A percentile compares a stretch with the other conserved stretches of the same genome.
phyloP scores from a whole-genome alignment of 768 basidiomycete species.

The Kwoniella europaea region DNA sequence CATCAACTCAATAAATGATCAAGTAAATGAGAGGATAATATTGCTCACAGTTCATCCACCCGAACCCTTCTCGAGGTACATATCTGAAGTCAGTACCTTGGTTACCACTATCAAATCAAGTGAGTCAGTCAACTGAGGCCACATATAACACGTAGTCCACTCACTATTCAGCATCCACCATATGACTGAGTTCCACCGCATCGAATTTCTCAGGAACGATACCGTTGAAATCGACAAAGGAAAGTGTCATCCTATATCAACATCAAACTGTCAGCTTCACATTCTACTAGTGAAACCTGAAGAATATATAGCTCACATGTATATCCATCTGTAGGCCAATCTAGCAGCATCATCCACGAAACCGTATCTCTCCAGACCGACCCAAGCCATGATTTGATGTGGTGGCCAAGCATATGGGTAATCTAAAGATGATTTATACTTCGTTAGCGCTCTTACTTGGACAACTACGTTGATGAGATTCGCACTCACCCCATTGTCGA shows the following conservation, averaged over 20 bases:
- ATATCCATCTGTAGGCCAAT: conserved; percentile 93
- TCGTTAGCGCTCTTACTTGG: too few relatives aligned
- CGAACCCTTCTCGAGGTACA: conserved; percentile 96
- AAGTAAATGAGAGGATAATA: too few relatives aligned
- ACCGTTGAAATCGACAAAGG: conserved; percentile 87
- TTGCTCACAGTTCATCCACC: conserved; percentile 90
- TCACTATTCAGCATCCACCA: conserved; percentile 92
- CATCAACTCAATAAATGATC: not conserved
- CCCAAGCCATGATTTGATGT: conserved; percentile 98
- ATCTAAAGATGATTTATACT: conserved; percentile 28
- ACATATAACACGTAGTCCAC: conserved; percentile 44
- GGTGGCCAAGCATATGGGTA: conserved; percentile 77
- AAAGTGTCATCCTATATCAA: conserved; percentile 54
- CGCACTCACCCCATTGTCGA: conserved; percentile 81
- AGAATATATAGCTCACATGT: conserved; percentile 69
- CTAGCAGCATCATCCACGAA: conserved; percentile 91
- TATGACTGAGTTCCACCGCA: conserved; percentile 90
- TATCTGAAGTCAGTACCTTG: conserved; percentile 93
- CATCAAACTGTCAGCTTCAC: not conserved
- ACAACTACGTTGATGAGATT: too few relatives aligned
- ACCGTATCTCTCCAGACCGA: conserved; percentile 93
- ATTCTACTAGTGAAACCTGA: not conserved
- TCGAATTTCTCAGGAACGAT: conserved; percentile 99
- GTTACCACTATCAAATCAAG: conserved; percentile 35
- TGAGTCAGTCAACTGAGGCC: conserved; percentile 15